Percentiles rank a stretch among this genome's conserved stretches.
Conservation (phyloP, 495 filamentous ascomycete genomes). For the Penicillium maclennaniae region DNA sequence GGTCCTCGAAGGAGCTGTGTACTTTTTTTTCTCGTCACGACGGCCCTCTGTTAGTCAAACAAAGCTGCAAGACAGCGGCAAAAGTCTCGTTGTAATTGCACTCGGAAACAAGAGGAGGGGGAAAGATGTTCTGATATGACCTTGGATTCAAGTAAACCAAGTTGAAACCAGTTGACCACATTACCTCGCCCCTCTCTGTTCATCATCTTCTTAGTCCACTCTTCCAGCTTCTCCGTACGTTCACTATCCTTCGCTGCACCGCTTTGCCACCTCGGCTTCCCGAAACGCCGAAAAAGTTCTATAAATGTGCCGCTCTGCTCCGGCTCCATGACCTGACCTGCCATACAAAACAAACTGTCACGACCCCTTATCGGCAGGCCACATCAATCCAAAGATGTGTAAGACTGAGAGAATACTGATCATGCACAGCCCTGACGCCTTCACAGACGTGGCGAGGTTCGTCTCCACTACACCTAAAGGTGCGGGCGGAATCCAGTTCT, state of each 20-base stretch:
- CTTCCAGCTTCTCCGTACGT: not conserved
- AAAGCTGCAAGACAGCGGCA: too few relatives aligned
- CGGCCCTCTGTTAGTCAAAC: too few relatives aligned
- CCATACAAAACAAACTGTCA: too few relatives aligned
- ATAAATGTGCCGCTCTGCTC: not conserved
- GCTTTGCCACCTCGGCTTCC: not conserved
- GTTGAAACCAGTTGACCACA: too few relatives aligned
- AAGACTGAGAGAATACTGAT: not conserved
- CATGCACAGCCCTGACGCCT: too few relatives aligned
- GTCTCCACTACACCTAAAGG: constrained; percentile 44
- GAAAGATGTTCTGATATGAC: too few relatives aligned
- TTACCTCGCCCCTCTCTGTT: not conserved
- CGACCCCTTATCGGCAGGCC: too few relatives aligned
- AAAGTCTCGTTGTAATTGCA: too few relatives aligned
- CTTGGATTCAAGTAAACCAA: too few relatives aligned
- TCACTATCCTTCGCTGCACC: not conserved
- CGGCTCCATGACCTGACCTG: not conserved
- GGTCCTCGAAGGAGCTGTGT: too few relatives aligned
- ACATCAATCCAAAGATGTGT: not conserved
- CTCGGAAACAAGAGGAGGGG: too few relatives aligned
- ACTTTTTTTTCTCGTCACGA: too few relatives aligned
- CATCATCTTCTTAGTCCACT: not conserved
- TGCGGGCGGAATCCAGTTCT: constrained; percentile 35
- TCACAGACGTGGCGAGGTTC: constrained; percentile 18
- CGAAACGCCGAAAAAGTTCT: not conserved